phyloP scores from a whole-genome alignment of 2,329 filamentous ascomycete genomes.

The Paecilomyces dactylethromorphus region DNA sequence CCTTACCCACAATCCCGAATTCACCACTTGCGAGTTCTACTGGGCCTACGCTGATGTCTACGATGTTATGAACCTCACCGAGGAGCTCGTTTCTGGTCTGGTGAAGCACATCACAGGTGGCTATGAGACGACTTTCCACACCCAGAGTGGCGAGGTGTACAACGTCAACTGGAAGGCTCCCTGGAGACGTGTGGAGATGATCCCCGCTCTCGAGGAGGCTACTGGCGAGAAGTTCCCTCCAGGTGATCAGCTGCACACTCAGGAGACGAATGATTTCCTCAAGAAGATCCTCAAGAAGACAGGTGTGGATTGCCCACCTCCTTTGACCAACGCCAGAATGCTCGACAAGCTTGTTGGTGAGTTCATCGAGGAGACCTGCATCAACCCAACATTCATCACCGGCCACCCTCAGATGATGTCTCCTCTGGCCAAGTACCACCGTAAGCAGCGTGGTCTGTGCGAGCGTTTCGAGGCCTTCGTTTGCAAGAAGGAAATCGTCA shows the following conservation, averaged over 20 bases:
- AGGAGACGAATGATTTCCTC: conserved; percentile 84
- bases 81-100: conserved; percentile 83
- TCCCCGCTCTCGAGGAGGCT: conserved; percentile 80
- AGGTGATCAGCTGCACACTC: conserved; percentile 79
- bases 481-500: conserved; percentile 93
- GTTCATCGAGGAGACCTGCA: conserved; percentile 87
- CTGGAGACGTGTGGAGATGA: conserved; percentile 94
- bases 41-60: conserved; percentile 88
- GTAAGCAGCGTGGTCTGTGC: conserved; percentile 72
- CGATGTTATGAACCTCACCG: conserved; percentile 84
- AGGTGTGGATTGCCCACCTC: conserved; percentile 81
- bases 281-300: conserved; percentile 78
- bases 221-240: conserved; percentile 92
- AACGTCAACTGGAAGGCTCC: conserved; percentile 94
- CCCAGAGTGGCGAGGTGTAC: conserved; percentile 76
- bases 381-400: conserved; percentile 88
- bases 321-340: conserved; percentile 90
- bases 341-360: conserved; percentile 91
- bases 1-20: conserved; percentile 95
- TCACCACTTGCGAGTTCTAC: conserved; percentile 97
- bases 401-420: conserved; percentile 88
- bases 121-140: conserved; percentile 80
- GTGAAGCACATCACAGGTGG: conserved; percentile 84
- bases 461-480: conserved; percentile 98
- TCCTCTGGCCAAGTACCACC: conserved; percentile 92